These are phyloP conservation scores for Vaucheria bursata DNA, from an alignment of 352 stramenopile genomes.

Conservation along the genomic window DNA sequence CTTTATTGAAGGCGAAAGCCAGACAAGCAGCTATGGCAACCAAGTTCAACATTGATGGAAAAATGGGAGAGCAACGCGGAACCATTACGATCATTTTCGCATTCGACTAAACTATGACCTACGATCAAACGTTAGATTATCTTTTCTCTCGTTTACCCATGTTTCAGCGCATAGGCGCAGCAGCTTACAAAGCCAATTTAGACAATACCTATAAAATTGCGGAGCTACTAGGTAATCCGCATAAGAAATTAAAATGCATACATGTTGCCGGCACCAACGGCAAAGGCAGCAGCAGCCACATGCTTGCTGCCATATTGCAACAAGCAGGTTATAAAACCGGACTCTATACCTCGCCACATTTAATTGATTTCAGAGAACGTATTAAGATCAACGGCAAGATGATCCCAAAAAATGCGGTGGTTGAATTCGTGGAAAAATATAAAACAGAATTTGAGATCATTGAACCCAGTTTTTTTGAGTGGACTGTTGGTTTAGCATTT, in stretches of 20 bases:
- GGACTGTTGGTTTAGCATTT: slow-evolving; percentile 86
- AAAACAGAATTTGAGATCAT: slow-evolving; percentile 70
- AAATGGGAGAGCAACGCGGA: background rate
- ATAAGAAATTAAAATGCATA: slow-evolving; percentile 13
- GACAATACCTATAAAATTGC: background rate
- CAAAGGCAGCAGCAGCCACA: slow-evolving; percentile 58
- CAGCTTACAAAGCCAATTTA: background rate
- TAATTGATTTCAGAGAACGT: slow-evolving; percentile 81
- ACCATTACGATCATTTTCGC: background rate
- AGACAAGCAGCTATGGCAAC: background rate
- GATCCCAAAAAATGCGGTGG: slow-evolving; percentile 79
- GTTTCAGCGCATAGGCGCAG: background rate
- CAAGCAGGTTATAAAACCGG: slow-evolving; percentile 73
- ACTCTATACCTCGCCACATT: slow-evolving; percentile 74
- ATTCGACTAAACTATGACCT: background rate
- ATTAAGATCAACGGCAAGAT: slow-evolving; percentile 84
- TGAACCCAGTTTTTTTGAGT: slow-evolving; percentile 91
- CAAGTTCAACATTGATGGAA: background rate
- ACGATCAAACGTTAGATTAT: background rate
- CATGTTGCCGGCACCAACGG: slow-evolving; percentile 34
- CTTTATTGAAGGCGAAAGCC: background rate
- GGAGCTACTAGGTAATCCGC: background rate
- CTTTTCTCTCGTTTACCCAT: background rate
- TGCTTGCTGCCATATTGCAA: slow-evolving; percentile 70
- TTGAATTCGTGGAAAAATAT: slow-evolving; percentile 61